Conservation (phyloP, 805 yeast species). For the Saccharomycopsis sp. region DNA sequence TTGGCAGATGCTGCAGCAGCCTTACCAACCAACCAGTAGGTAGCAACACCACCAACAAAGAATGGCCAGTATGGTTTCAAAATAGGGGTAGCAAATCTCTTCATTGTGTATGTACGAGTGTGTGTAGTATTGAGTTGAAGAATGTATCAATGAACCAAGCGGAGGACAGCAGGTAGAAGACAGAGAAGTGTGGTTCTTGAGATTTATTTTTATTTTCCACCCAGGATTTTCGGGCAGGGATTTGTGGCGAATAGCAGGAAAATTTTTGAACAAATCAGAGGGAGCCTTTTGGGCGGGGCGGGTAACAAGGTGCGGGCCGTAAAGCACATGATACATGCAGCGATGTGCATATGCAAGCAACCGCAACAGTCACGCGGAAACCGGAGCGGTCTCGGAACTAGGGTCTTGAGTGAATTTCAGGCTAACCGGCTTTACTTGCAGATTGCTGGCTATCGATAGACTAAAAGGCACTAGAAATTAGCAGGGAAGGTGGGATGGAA, state of each 20-base stretch:
- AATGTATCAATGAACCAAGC: neutral
- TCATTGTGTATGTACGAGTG: constrained; percentile 21
- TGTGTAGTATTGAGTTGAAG: neutral
- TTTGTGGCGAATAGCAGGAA: neutral
- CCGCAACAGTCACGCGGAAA: no score
- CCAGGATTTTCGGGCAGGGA: neutral
- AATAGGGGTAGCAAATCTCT: constrained; percentile 39
- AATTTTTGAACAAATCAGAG: neutral
- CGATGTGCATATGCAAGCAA: neutral
- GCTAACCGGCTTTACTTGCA: no score
- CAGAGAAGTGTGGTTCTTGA: neutral
- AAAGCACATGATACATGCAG: neutral
- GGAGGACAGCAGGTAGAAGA: neutral
- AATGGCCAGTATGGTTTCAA: constrained; percentile 82
- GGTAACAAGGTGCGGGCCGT: neutral
- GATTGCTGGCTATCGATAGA: no score
- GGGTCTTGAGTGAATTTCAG: no score
- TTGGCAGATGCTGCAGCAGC: constrained; percentile 61
- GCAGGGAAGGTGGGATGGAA: no score
- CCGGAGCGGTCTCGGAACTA: no score
- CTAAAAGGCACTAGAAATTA: no score
- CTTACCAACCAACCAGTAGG: constrained; percentile 66
- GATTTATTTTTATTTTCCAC: neutral
- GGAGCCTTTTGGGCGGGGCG: neutral
- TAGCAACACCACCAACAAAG: constrained; percentile 70